Percentiles rank a stretch among this genome's conserved stretches.
These are phyloP conservation scores for Aquilaria malaccensis DNA, from an alignment of 345 rosid genomes.

Conservation along the genomic window DNA sequence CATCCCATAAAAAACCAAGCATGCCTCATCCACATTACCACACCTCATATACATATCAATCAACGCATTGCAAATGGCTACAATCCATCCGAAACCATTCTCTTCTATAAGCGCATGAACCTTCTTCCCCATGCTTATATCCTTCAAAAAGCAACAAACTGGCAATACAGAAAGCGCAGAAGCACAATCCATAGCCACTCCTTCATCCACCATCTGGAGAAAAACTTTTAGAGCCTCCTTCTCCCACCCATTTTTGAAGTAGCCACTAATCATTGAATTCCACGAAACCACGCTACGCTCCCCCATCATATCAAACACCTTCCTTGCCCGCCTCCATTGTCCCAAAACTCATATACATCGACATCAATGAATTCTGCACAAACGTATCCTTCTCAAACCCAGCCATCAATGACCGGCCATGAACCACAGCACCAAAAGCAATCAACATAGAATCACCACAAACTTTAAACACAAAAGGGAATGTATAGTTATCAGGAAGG, in stretches of 20 bases:
- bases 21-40: conserved; percentile 51
- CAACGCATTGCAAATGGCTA: conserved; percentile 45
- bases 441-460: conserved; percentile 31
- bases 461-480: conserved; percentile 50
- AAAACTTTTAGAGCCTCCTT: conserved; percentile 37
- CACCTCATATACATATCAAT: conserved; percentile 63
- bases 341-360: conserved; percentile 63
- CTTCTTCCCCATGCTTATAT: conserved; percentile 40
- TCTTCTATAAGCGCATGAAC: conserved; percentile 43
- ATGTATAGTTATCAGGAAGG: conserved; percentile 45
- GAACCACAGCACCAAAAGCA: conserved; percentile 35
- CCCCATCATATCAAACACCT: conserved; percentile 40
- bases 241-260: conserved; percentile 41
- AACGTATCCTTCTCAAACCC: conserved; percentile 26
- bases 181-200: conserved; percentile 47
- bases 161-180: conserved; percentile 48
- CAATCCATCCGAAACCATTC: conserved; percentile 33
- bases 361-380: conserved; percentile 50
- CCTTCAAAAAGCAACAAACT: conserved; percentile 53
- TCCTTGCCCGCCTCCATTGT: conserved; percentile 33
- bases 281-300: conserved; percentile 52
- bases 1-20: conserved; percentile 47
- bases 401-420: conserved; percentile 38
- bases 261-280: conserved; percentile 65
- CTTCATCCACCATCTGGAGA: conserved; percentile 34